These are phyloP conservation scores for Penicillium subrubescens DNA, from an alignment of 495 filamentous ascomycete genomes.

Conservation along the genomic window DNA sequence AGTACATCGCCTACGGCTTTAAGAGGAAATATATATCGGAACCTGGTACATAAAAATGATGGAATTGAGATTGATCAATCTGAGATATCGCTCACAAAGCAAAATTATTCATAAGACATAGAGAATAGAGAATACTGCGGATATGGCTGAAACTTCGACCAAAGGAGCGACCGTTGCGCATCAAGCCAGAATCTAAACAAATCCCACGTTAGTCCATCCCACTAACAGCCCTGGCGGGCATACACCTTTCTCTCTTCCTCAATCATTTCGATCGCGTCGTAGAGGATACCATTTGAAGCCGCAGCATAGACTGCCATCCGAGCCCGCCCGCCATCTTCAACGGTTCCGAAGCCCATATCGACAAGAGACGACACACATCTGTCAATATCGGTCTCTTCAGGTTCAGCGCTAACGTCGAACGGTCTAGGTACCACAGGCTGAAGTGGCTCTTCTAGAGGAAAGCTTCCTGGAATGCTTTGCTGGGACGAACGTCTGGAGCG, in stretches of 20 bases:
- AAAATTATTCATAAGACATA: not conserved
- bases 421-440: not conserved
- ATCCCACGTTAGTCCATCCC: slow-evolving; percentile 7
- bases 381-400: slow-evolving; percentile 36
- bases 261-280: slow-evolving; percentile 58
- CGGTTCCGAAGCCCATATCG: slow-evolving; percentile 52
- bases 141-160: not conserved
- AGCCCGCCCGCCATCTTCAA: slow-evolving; percentile 42
- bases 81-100: slow-evolving; percentile 5
- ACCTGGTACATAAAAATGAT: not conserved
- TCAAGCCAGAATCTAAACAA: slow-evolving; percentile 8
- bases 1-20: not conserved
- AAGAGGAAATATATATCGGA: not conserved
- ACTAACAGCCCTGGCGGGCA: slow-evolving; percentile 29
- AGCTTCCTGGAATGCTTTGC: slow-evolving; percentile 32
- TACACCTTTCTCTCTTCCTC: slow-evolving; percentile 57
- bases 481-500: slow-evolving; percentile 14
- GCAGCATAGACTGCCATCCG: slow-evolving; percentile 56
- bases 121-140: not conserved
- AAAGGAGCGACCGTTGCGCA: slow-evolving; percentile 13
- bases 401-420: not conserved
- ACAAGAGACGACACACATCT: slow-evolving; percentile 49
- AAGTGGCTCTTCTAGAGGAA: slow-evolving; percentile 31
- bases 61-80: slow-evolving; percentile 11
- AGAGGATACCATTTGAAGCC: slow-evolving; percentile 48